Base-by-base conservation (phyloP, 2,329 filamentous ascomycete genomes). In the Ceratocystis variospora region DNA sequence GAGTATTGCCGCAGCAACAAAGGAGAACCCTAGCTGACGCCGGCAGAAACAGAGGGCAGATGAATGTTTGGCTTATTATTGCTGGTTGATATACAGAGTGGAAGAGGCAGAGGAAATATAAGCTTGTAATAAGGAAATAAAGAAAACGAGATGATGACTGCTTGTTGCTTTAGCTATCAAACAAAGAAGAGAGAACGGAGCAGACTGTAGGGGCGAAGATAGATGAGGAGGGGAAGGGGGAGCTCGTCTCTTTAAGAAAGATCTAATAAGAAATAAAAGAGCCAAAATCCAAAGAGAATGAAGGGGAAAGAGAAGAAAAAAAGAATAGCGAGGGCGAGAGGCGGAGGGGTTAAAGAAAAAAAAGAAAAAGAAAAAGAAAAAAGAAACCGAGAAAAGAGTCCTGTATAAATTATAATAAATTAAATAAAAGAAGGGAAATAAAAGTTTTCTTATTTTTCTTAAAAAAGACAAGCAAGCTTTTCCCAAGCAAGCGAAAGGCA, bases 91-190 rank as follows among this genome's bases (percentile, higher is more conserved):
- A 28, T 28, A 31, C 6, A 22, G 37, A 66, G 37, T 6, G 33
- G 45, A 37, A 63, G 17, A 48, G 41, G 44, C n/a, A 63, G 46
- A 15, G 33, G 25, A 59, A 33, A 57, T 37, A 41, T 19, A 45
- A 28, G 41, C 22, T 31, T 66, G 61, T 62, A 12, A 17, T n/a
- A 48, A 59, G 63, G 28, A 45, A 66, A 63, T 41, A 48, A 37
- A 37, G 37, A 61, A 61, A 31, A 61, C n/a, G 12, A 41, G 28
- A 44, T 12, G 17, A n/a, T 53, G 17, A 8, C 19, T 31, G 33
- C 28, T 50, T 12, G 37, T 37, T 53, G 19, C 10, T 25, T 10
- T 8, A 53, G 48, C 19, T 41, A 41, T 41, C 10, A 41, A 41
- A 8, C 37, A 41, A 10, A 41, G 37, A 1, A 41, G 37, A 41